Evolutionary conservation across 176 grass and related monocot species (phyloP).

Genomic region (Calamus simplicifolius): DNA sequence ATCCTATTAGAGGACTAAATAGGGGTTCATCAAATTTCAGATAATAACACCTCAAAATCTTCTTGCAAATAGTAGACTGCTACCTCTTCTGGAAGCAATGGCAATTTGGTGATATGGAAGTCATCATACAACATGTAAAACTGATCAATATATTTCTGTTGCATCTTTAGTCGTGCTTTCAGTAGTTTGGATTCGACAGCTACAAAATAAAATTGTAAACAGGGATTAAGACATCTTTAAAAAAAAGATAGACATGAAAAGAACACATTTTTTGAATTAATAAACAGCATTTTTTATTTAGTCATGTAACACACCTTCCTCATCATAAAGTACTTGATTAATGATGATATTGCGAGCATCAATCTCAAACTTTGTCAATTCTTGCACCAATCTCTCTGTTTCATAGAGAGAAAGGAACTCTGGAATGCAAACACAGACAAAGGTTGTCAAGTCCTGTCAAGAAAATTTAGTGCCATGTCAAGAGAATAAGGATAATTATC

Average conservation of each 20-base stretch:
- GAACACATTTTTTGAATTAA: no score
- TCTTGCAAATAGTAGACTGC: not conserved
- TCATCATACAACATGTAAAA: constrained; percentile 96
- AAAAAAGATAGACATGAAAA: no score
- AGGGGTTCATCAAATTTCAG: no score
- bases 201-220: constrained; percentile 31
- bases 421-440: constrained; percentile 96
- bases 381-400: constrained; percentile 99
- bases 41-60: no score
- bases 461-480: constrained; percentile 8
- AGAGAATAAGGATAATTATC: not conserved
- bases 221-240: not conserved
- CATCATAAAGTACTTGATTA: constrained; percentile 95
- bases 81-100: constrained; percentile 92
- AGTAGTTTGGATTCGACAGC: constrained; percentile 86
- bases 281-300: no score
- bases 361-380: constrained; percentile 91
- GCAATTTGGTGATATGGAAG: constrained; percentile 96
- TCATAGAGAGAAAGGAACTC: constrained; percentile 99
- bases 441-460: constrained; percentile 90
- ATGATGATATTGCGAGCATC: constrained; percentile 95
- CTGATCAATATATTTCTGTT: constrained; percentile 92
- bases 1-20: no score
- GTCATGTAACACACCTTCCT: constrained; percentile 54
- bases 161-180: constrained; percentile 85